Conservation (phyloP, 495 filamentous ascomycete genomes). For the Talaromyces nanjingensis region DNA sequence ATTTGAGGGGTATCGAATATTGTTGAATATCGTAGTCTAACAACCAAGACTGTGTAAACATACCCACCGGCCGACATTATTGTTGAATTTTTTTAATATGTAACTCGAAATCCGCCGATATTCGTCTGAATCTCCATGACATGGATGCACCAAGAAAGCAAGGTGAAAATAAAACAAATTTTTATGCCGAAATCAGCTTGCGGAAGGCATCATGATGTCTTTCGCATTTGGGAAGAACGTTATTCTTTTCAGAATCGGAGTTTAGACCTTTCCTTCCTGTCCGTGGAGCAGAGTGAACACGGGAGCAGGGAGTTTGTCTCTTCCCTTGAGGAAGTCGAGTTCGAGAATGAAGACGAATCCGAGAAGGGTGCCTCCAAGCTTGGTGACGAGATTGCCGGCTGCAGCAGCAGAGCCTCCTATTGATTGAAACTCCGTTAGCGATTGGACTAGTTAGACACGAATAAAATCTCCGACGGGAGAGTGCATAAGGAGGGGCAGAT, state of each 20-base stretch:
- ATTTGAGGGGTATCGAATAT: neutral
- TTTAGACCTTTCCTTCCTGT: constrained; percentile 33
- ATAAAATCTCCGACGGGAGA: neutral
- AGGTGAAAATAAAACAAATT: constrained; percentile 2
- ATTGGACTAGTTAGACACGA: constrained; percentile 1
- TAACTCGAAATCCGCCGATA: neutral
- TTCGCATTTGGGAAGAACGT: neutral
- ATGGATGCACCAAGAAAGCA: constrained; percentile 1
- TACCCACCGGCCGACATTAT: neutral
- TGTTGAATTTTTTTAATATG: neutral
- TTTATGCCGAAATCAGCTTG: constrained; percentile 1
- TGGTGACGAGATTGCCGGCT: constrained; percentile 75
- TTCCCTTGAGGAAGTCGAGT: constrained; percentile 87
- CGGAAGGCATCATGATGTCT: neutral
- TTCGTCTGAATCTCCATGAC: neutral
- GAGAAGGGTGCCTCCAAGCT: constrained; percentile 75
- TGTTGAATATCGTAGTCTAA: neutral
- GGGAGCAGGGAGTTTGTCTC: constrained; percentile 79
- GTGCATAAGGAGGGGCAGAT: neutral
- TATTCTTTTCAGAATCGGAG: neutral
- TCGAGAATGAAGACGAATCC: constrained; percentile 95
- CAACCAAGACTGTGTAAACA: neutral
- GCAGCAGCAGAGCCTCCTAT: constrained; percentile 87
- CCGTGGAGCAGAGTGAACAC: constrained; percentile 75
- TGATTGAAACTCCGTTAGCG: constrained; percentile 10